Conservation (phyloP, 495 filamentous ascomycete species). For the Elaphomyces granulatus region DNA sequence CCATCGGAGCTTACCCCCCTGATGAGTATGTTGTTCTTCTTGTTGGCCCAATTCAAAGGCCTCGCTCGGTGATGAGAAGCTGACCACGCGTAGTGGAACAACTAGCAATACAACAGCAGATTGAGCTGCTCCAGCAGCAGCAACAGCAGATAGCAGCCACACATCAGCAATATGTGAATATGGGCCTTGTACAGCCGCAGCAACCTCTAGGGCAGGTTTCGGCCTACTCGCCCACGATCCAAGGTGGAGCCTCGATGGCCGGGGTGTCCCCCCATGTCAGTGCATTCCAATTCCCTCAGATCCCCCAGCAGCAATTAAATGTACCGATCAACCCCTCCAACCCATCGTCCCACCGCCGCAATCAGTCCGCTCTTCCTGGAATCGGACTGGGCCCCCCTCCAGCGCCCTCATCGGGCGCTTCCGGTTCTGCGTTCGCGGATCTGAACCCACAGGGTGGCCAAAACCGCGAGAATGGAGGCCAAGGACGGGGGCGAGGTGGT, state of each 20-base stretch:
- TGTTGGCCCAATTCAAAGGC: no score
- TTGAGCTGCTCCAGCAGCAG: slow-evolving; percentile 93
- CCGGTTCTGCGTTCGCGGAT: slow-evolving; percentile 67
- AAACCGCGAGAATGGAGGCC: slow-evolving; percentile 52
- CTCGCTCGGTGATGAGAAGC: no score
- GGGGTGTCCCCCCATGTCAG: slow-evolving; percentile 69
- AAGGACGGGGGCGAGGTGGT: slow-evolving; percentile 67
- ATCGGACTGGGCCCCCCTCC: slow-evolving; percentile 82
- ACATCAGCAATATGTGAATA: slow-evolving; percentile 93
- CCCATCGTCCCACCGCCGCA: slow-evolving; percentile 82
- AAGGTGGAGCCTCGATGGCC: slow-evolving; percentile 40
- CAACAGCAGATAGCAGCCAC: slow-evolving; percentile 95
- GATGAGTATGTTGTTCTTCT: slow-evolving; percentile 79
- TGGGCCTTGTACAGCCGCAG: slow-evolving; percentile 79
- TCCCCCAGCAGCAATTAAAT: slow-evolving; percentile 58
- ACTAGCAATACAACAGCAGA: slow-evolving; percentile 96
- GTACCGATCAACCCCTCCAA: slow-evolving; percentile 63
- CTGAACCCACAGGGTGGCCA: slow-evolving; percentile 48
- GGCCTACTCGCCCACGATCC: slow-evolving; percentile 55
- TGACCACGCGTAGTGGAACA: slow-evolving; percentile 99
- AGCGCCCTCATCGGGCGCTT: slow-evolving; percentile 88
- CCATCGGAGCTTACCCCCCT: slow-evolving; percentile 95
- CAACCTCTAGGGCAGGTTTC: slow-evolving; percentile 56
- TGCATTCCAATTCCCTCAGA: slow-evolving; percentile 82
- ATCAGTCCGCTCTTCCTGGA: slow-evolving; percentile 91